Base-by-base conservation (phyloP, 1,139 yeast species). In the Yamadazyma diddensiae region DNA sequence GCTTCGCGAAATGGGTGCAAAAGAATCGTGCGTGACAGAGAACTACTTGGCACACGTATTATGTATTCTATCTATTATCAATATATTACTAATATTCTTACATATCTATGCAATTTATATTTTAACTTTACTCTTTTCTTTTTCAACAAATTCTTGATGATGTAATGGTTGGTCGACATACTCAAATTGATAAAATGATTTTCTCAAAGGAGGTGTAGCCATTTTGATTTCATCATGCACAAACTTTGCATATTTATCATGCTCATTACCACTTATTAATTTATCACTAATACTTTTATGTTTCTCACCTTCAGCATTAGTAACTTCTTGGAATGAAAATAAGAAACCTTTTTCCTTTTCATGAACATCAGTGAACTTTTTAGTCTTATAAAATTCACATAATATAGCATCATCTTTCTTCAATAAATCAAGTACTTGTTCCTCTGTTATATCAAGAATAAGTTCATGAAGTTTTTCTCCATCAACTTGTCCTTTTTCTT, bases 351-450 rank as follows among this genome's bases (percentile, higher is more conserved):
- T 42, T 36, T 62, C 67, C 16, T 39, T 30, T 28, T 51, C 46
- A 41, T 63, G 69, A n/a, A 52, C 36, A 11, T 46, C 52, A 5
- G 68, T 59, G 5, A 50, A 43, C 8, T 56, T 50, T 29, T 51
- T 55, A 2, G 68, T 55, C 21, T 53, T 45, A 37, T 58, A 53
- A 35, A 59, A 63, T 43, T 62, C 67, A 30, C 58, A 36, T 17
- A 63, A 45, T 4, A 62, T 41, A 18, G 55, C 61, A 24, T 53
- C 52, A 34, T 62, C 56, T 12, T 43, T 46, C 7, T 49, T 43
- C 10, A 62, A 38, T 18, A 62, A 42, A 25, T 43, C 26, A 3
- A 52, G 26, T 6, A 44, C 32, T 13, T 47, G 48, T 22, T 47
- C 42, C 26, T 54, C 56, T 18, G 36, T 39, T 40, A 58, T 52